phyloP scores from a whole-genome alignment of 31 red algal genomes.

The Porphyra umbilicalis region DNA sequence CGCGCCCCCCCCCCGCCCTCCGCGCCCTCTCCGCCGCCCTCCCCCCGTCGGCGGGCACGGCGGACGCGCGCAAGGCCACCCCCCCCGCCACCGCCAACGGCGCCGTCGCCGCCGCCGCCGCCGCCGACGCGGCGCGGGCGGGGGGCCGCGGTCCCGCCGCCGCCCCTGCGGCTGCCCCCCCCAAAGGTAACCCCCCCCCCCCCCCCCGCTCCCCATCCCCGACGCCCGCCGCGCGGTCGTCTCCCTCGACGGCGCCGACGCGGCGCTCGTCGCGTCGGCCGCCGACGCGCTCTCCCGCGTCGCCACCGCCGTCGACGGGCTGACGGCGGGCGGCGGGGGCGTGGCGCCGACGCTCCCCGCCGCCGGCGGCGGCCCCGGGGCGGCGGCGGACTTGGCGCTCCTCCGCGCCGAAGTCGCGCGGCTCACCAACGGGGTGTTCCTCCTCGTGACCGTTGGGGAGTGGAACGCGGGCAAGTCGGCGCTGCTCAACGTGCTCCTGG shows the following conservation, averaged over 20 bases:
- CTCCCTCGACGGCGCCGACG: neutral
- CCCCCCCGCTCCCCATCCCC: neutral
- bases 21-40: neutral
- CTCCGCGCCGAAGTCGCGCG: slow-evolving; percentile 17
- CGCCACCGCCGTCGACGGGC: neutral
- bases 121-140: neutral
- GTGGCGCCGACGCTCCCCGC: neutral
- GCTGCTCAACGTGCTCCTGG: slow-evolving; percentile 37
- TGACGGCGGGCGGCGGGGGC: neutral
- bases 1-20: neutral
- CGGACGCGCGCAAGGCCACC: neutral
- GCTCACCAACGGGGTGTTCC: slow-evolving; percentile 49
- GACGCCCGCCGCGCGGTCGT: neutral
- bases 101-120: neutral
- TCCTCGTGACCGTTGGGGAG: slow-evolving; percentile 49
- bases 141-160: neutral
- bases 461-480: slow-evolving; percentile 53
- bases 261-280: neutral
- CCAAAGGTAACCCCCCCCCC: neutral
- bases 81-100: neutral
- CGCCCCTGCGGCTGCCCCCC: neutral
- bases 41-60: neutral
- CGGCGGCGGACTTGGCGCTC: slow-evolving; percentile 14
- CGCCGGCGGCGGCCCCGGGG: neutral
- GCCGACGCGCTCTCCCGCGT: neutral